These are phyloP conservation scores for Lycium ferocissimum DNA, from an alignment of 257 asterid species.

Conservation along the genomic window DNA sequence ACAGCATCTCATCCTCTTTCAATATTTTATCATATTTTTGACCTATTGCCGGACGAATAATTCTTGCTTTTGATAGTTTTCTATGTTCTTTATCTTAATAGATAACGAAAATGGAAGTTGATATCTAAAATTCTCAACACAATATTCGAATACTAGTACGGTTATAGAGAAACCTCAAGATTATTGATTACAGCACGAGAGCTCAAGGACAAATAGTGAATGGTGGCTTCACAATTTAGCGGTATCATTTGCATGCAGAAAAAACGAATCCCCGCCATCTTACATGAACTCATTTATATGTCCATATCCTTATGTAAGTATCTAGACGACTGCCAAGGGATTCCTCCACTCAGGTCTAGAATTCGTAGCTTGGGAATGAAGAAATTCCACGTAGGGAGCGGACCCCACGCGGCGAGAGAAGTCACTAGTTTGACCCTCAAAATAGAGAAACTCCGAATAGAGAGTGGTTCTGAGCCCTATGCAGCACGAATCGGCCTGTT, in stretches of 20 bases:
- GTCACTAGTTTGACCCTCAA: no score
- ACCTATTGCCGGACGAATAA: slow-evolving; percentile 26
- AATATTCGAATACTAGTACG: not conserved
- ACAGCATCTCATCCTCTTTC: slow-evolving; percentile 37
- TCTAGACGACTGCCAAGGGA: not conserved
- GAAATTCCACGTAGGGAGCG: not conserved
- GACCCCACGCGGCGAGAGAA: no score
- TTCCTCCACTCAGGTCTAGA: not conserved
- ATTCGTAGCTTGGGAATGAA: not conserved
- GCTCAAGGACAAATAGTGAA: not conserved
- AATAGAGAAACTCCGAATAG: no score
- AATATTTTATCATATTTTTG: slow-evolving; percentile 18
- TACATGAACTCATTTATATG: not conserved
- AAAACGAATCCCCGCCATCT: not conserved
- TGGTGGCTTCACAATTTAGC: not conserved
- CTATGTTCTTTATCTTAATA: slow-evolving; percentile 19
- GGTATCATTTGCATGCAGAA: not conserved
- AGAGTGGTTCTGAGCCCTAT: no score
- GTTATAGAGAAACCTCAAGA: not conserved
- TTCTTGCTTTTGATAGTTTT: slow-evolving; percentile 20
- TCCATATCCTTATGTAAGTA: not conserved
- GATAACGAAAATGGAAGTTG: no score
- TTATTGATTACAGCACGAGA: not conserved
- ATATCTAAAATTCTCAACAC: not conserved
- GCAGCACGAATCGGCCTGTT: no score